These are phyloP conservation scores for Prunus mume DNA, from an alignment of 306 rosid genomes.

Conservation along the genomic window DNA sequence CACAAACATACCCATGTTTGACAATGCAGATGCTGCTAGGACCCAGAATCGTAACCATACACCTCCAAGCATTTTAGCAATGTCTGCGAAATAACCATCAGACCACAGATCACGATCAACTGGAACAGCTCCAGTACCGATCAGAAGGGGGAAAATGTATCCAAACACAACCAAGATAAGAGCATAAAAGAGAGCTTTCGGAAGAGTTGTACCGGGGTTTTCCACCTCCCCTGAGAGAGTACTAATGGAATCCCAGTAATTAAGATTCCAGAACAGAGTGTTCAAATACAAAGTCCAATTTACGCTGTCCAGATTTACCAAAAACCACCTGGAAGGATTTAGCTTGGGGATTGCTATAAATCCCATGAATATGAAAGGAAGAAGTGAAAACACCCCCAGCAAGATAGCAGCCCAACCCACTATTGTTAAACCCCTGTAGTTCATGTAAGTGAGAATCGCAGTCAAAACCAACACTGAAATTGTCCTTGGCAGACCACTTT, in stretches of 20 bases:
- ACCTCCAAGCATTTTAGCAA: constrained; percentile 52
- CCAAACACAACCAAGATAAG: constrained; percentile 48
- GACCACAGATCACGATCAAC: constrained; percentile 43
- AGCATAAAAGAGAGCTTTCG: constrained; percentile 57
- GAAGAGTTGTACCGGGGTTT: constrained; percentile 56
- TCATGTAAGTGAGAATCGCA: constrained; percentile 51
- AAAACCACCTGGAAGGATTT: constrained; percentile 50
- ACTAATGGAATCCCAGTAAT: constrained; percentile 71
- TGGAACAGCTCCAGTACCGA: constrained; percentile 57
- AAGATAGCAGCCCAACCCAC: constrained; percentile 62
- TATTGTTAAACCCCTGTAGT: constrained; percentile 60
- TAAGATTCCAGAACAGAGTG: constrained; percentile 71
- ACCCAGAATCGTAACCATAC: constrained; percentile 61
- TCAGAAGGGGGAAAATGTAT: constrained; percentile 55
- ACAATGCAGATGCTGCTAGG: constrained; percentile 61
- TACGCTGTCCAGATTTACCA: constrained; percentile 40
- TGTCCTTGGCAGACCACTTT: constrained; percentile 44
- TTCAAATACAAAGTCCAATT: constrained; percentile 63
- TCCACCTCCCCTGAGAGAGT: constrained; percentile 67
- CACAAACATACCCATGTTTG: constrained; percentile 74
- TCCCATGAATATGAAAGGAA: constrained; percentile 65
- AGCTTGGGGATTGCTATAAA: constrained; percentile 48
- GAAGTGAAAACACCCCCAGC: constrained; percentile 58
- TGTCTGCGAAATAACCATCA: constrained; percentile 68
- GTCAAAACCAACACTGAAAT: constrained; percentile 40